These are phyloP conservation scores for Tulasnella sp. DNA, from an alignment of 768 basidiomycete species.

Conservation along the genomic window DNA sequence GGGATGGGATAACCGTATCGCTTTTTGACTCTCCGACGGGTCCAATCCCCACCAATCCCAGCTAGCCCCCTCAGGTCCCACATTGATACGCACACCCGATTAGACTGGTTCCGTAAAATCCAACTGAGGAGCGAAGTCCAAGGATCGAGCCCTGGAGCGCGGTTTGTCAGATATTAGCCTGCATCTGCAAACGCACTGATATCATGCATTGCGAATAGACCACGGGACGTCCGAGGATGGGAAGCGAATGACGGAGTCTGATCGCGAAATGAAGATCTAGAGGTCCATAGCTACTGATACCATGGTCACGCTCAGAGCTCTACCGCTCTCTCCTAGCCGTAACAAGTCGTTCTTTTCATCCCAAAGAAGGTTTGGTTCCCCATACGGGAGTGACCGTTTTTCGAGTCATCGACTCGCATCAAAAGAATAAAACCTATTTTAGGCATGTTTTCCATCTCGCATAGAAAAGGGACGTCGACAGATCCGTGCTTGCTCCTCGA, in stretches of 20 bases:
- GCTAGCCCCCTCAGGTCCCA: neutral
- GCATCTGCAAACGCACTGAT: no score
- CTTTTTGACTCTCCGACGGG: neutral
- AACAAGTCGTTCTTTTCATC: neutral
- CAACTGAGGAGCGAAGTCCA: neutral
- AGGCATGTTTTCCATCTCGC: slow-evolving; percentile 2
- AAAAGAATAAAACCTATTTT: neutral
- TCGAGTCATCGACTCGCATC: neutral
- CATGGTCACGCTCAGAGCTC: neutral
- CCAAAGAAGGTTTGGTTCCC: slow-evolving; percentile 2
- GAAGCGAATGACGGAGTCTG: no score
- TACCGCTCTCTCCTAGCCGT: neutral
- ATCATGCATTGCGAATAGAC: no score
- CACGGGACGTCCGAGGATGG: no score
- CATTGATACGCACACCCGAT: neutral
- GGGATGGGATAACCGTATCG: neutral
- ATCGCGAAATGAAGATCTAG: neutral
- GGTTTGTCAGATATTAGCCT: no score
- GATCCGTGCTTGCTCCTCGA: neutral
- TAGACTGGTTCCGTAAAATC: neutral
- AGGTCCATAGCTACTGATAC: neutral
- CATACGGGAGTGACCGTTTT: neutral
- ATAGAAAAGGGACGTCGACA: neutral
- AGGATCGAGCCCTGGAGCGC: neutral
- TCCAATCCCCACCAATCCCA: no score